A percentile compares a stretch with the other conserved stretches of the same genome.
Conservation (phyloP, 306 rosid genomes). For the Gastrolobium villosum region DNA sequence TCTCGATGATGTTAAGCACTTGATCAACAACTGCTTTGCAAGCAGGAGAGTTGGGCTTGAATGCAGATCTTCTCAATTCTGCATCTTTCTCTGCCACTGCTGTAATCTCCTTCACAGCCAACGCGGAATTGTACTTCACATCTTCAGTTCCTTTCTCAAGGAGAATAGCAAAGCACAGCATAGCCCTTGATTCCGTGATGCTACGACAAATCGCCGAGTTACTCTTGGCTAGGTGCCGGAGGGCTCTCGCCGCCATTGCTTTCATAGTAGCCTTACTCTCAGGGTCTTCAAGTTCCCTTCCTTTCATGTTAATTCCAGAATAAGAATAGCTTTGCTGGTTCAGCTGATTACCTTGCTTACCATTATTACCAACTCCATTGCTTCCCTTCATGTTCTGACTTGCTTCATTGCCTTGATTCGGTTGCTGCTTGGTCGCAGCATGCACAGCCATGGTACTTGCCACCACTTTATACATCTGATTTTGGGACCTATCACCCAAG, state of each 20-base stretch:
- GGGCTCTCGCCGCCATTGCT: constrained; percentile 88
- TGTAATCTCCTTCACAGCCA: constrained; percentile 88
- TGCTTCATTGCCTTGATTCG: constrained; percentile 34
- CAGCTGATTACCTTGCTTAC: constrained; percentile 54
- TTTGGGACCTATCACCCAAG: constrained; percentile 52
- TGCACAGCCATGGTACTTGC: constrained; percentile 65
- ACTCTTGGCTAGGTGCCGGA: constrained; percentile 70
- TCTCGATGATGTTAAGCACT: constrained; percentile 65
- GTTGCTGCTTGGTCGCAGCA: constrained; percentile 49
- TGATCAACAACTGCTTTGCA: constrained; percentile 89
- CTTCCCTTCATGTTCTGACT: constrained; percentile 27
- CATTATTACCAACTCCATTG: constrained; percentile 54
- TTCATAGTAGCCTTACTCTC: constrained; percentile 76
- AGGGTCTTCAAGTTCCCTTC: constrained; percentile 77
- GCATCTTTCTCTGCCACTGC: constrained; percentile 79
- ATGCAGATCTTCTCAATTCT: constrained; percentile 79
- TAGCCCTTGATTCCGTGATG: constrained; percentile 85
- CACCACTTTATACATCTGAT: constrained; percentile 70
- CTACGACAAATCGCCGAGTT: constrained; percentile 74
- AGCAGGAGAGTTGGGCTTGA: constrained; percentile 90
- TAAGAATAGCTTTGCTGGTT: constrained; percentile 52
- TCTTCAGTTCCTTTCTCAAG: constrained; percentile 76
- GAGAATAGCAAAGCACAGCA: constrained; percentile 80
- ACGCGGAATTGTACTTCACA: constrained; percentile 72
- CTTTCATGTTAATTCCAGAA: constrained; percentile 62